Base-by-base conservation (phyloP, 2,329 filamentous ascomycete genomes). In the Calonectria pteridis region DNA sequence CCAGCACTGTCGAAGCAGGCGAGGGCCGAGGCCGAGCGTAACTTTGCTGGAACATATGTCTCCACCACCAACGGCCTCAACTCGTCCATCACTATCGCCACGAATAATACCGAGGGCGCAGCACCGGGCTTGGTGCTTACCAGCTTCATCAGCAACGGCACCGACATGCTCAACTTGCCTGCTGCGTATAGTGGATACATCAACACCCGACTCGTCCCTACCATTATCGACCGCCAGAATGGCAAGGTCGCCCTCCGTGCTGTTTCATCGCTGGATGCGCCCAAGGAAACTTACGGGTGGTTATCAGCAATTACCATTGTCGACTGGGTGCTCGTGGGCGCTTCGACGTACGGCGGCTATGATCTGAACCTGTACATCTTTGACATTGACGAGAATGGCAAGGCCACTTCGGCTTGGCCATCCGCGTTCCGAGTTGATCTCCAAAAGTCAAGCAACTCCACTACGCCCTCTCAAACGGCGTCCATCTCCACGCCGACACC, bases 111-210 rank as follows among this genome's bases (percentile, higher is more conserved):
- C 20, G 29, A 53, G 29, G 58, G 68, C 18, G 72, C 59, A 23
- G 59, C 66, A 23, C 67, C 68, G 29, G 46, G 49, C 14, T 40
- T 76, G 18, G 62, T 67, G 6, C 49, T 76, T 6, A 53, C 68
- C 4, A 63, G 64, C 26, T 76, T 65, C 63, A 73, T 63, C 43
- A 75, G 71, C 73, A 76, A 76, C 66, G 68, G 73, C 37, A 76
- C 75, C n/a, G 71, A 75, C 53, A 64, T 75, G 58, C 55, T 62
- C 55, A 62, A 62, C 31, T n/a, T 62, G 14, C 55, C 55, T 18
- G 55, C 55, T 9, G 18, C 29, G 14, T 62, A 62, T 35, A 18
- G 14, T 14, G 55, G 55, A 13, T 62, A 62, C 33, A 62, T 62
- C 55, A 62, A 62, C 55, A 62, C 55, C 7, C 55, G 55, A 2